Evolutionary conservation across 2,329 filamentous ascomycete species (phyloP).

Genomic region (Fusarium pininemorale): DNA sequence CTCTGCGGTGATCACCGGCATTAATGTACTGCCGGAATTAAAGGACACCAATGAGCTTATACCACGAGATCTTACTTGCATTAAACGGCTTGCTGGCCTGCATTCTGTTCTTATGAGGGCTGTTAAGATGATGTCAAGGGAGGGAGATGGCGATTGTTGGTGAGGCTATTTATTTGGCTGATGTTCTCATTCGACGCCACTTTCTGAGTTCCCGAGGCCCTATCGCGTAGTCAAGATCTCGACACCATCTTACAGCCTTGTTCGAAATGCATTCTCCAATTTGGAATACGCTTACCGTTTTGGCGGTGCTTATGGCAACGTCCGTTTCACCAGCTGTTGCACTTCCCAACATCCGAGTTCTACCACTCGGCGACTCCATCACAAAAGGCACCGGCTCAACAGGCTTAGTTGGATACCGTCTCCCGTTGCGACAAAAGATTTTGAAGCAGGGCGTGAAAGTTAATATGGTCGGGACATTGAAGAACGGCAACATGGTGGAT

Average conservation of each 20-base stretch:
- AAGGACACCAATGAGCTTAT: constrained; percentile 2
- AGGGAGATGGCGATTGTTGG: background rate
- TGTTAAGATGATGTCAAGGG: constrained; percentile 6
- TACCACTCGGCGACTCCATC: constrained; percentile 28
- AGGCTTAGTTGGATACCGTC: constrained; percentile 14
- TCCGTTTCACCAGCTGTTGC: background rate
- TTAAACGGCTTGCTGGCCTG: background rate
- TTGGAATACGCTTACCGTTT: background rate
- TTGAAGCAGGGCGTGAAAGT: constrained; percentile 2
- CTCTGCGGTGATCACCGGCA: background rate
- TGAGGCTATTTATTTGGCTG: constrained; percentile 11
- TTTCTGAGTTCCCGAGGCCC: background rate
- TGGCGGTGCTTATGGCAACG: background rate
- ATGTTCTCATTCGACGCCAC: constrained; percentile 12
- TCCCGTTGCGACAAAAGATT: constrained; percentile 6
- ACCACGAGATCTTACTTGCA: constrained; percentile 17
- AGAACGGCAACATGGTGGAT: constrained; percentile 20
- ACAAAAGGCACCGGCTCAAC: constrained; percentile 28
- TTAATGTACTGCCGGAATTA: background rate
- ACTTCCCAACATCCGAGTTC: constrained; percentile 17
- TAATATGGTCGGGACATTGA: constrained; percentile 21
- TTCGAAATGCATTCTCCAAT: background rate
- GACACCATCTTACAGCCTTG: background rate
- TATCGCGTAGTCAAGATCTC: background rate
- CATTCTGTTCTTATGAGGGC: background rate